These are phyloP conservation scores for Rhizopogon vesiculosus DNA, from an alignment of 768 basidiomycete genomes.

Conservation along the genomic window DNA sequence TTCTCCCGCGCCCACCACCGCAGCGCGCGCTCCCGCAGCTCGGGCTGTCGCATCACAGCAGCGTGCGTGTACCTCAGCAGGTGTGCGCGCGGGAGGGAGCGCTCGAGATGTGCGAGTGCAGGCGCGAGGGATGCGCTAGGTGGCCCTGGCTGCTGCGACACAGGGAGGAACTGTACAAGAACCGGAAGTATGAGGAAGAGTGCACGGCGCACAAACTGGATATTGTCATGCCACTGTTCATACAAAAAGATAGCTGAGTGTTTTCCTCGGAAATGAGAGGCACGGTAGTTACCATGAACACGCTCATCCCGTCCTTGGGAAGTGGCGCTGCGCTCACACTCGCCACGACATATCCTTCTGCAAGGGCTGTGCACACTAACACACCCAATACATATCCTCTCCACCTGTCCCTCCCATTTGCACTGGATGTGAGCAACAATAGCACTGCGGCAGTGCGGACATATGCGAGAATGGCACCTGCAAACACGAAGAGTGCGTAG, in stretches of 20 bases:
- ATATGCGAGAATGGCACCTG: constrained; percentile 53
- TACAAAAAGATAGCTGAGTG: neutral
- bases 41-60: constrained; percentile 50
- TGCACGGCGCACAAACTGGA: constrained; percentile 48
- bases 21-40: constrained; percentile 39
- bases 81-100: constrained; percentile 41
- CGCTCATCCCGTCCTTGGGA: constrained; percentile 29
- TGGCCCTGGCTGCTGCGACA: constrained; percentile 22
- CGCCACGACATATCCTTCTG: constrained; percentile 51
- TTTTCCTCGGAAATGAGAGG: neutral
- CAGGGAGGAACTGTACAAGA: constrained; percentile 39
- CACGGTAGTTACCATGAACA: constrained; percentile 34
- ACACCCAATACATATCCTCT: constrained; percentile 42
- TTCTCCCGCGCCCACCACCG: constrained; percentile 58
- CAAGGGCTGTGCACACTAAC: constrained; percentile 43
- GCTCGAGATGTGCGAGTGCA: constrained; percentile 27
- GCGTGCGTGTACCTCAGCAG: constrained; percentile 54
- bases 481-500: constrained; percentile 54
- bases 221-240: constrained; percentile 60
- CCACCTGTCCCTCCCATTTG: constrained; percentile 37
- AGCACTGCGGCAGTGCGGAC: constrained; percentile 51
- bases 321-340: constrained; percentile 45
- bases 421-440: constrained; percentile 35
- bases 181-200: constrained; percentile 58
- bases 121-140: constrained; percentile 22